These are phyloP conservation scores for Dioscorea alata DNA, from an alignment of 106 monocot genomes.

Conservation along the genomic window DNA sequence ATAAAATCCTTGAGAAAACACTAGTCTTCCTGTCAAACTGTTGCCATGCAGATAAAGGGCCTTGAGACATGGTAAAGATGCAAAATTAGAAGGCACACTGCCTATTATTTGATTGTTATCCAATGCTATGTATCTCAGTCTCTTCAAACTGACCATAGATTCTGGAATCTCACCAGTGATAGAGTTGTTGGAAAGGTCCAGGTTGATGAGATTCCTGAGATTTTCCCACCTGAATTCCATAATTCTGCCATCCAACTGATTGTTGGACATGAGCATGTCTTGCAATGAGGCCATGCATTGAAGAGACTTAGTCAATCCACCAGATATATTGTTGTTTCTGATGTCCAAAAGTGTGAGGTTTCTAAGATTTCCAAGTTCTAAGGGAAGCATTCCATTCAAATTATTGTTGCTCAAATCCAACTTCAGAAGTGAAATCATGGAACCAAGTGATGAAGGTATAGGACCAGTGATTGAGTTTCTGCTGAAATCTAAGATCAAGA, in stretches of 20 bases:
- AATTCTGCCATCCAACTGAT: slow-evolving; percentile 45
- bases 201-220: slow-evolving; percentile 39
- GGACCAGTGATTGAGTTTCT: slow-evolving; percentile 44
- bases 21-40: slow-evolving; percentile 52
- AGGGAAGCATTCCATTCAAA: slow-evolving; percentile 40
- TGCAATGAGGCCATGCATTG: slow-evolving; percentile 49
- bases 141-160: slow-evolving; percentile 35
- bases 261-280: slow-evolving; percentile 68
- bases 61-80: slow-evolving; percentile 29
- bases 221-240: slow-evolving; percentile 28
- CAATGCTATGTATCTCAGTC: slow-evolving; percentile 56
- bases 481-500: slow-evolving; percentile 64
- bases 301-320: slow-evolving; percentile 24
- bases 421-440: slow-evolving; percentile 54
- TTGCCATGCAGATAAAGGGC: slow-evolving; percentile 63
- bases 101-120: slow-evolving; percentile 59
- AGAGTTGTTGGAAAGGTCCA: slow-evolving; percentile 50
- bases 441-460: slow-evolving; percentile 41
- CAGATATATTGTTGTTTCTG: slow-evolving; percentile 60
- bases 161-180: slow-evolving; percentile 50
- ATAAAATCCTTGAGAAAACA: slow-evolving; percentile 53
- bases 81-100: slow-evolving; percentile 32
- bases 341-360: slow-evolving; percentile 65
- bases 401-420: slow-evolving; percentile 78
- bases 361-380: slow-evolving; percentile 35